Conservation (phyloP, 768 basidiomycete genomes). For the Agrocybe pediades region DNA sequence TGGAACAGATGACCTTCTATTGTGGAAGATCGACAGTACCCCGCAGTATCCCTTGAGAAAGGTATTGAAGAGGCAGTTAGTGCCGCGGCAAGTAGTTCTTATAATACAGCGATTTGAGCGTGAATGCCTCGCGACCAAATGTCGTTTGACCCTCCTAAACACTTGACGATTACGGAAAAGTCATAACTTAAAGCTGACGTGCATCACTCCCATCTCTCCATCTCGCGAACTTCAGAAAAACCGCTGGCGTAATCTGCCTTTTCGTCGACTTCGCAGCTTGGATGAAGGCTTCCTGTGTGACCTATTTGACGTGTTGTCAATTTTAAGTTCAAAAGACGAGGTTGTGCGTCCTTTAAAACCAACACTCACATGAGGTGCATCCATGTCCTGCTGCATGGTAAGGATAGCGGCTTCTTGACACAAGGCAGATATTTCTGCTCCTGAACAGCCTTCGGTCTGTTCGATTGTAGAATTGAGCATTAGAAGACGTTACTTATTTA, state of each 20-base stretch:
- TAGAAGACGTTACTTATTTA: too few relatives aligned
- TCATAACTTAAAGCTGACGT: conserved; percentile 17
- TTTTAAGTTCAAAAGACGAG: not conserved
- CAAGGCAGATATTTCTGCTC: conserved; percentile 88
- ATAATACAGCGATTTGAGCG: too few relatives aligned
- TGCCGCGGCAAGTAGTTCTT: too few relatives aligned
- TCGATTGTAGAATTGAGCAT: not conserved
- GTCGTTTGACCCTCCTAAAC: too few relatives aligned
- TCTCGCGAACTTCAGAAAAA: conserved; percentile 67
- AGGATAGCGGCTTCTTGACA: conserved; percentile 95
- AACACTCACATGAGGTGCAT: conserved; percentile 68
- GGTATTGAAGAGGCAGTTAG: too few relatives aligned
- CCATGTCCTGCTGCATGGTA: conserved; percentile 87
- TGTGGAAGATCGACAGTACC: not conserved
- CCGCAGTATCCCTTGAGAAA: too few relatives aligned
- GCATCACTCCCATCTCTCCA: conserved; percentile 53
- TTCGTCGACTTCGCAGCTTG: conserved; percentile 72
- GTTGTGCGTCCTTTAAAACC: not conserved
- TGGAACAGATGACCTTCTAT: not conserved
- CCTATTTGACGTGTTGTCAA: conserved; percentile 44
- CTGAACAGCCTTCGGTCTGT: conserved; percentile 94
- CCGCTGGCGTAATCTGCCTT: conserved; percentile 81
- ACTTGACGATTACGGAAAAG: not conserved
- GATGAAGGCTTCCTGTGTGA: conserved; percentile 72
- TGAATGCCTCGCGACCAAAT: too few relatives aligned